Base-by-base conservation (phyloP, 176 grass and related monocot species). In the Chrysopogon serrulatus region DNA sequence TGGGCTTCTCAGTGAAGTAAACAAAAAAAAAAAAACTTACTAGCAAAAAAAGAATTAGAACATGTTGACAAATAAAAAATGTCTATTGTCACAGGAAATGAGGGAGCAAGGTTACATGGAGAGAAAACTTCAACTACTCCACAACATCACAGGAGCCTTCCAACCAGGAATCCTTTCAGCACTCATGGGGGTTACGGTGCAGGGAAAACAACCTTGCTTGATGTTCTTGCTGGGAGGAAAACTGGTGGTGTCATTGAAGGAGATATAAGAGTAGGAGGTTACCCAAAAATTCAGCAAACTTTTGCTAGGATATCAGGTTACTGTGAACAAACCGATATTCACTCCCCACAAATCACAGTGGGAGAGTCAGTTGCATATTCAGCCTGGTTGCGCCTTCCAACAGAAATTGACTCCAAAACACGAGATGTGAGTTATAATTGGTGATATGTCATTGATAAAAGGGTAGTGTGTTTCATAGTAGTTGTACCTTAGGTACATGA, bases 301-400 rank as follows among this genome's bases (percentile, higher is more conserved):
- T 94, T 94, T 70, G 86, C 89, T 77, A 91, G 92, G 68, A 87
- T 94, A 87, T 94, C 92, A 74, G 89, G 86, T 30, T 94, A 94
- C 31, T 94, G 92, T 17, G 92, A 94, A 78, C 92, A 94, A 28
- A 89, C 13, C 19, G 89, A 94, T 74, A 77, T 92, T 32, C 92
- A 94, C 73, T 92, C 92, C 17, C 87, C 92, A 30, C 86, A 94
- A 53, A 85, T 94, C 69, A 94, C 92, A 36, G 87, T 94, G 16
- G 77, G 84, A 2, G 92, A 94, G 73, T 94, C 92, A 7, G 65
- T 90, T 17, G 84, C 77, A 32, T 94, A 89, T 85, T 94, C 92
- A 71, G 90, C 90, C 48, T 94, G 84, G 87, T 69, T 94, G 57
- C 92, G 92, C 60, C 71, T 94, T 53, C 89, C 89, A 32, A 17